Percentiles rank a stretch among this genome's conserved stretches.
Conservation (phyloP, 345 rosid species). For the Cardamine chenopodiifolia region DNA sequence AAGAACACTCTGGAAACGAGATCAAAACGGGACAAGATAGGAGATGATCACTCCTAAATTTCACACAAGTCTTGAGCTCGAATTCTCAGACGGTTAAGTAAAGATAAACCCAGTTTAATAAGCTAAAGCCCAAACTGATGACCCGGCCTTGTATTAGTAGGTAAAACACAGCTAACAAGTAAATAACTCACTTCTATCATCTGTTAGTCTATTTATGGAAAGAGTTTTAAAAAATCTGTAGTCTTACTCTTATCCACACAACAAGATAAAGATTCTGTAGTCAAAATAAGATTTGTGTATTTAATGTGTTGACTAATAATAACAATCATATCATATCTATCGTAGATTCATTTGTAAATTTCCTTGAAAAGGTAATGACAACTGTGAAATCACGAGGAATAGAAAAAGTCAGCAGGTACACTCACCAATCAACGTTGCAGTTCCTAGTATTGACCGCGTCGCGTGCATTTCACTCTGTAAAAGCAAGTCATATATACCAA, state of each 20-base stretch:
- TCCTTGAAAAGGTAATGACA: background rate
- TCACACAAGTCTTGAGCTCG: no score
- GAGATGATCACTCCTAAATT: background rate
- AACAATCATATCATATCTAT: background rate
- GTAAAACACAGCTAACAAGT: background rate
- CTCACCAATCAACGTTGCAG: background rate
- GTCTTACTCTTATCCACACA: background rate
- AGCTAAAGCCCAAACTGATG: background rate
- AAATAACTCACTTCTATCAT: background rate
- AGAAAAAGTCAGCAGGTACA: background rate
- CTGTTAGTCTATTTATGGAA: background rate
- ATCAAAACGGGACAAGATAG: background rate
- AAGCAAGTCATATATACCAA: background rate
- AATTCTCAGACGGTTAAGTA: background rate
- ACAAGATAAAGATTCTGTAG: background rate
- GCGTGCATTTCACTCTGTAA: background rate
- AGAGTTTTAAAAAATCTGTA: background rate
- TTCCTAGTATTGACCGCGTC: background rate
- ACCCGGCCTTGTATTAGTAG: background rate
- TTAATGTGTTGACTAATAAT: background rate
- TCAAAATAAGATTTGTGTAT: background rate
- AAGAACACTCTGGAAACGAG: no score
- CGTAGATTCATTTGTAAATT: background rate
- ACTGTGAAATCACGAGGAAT: constrained; percentile 1
- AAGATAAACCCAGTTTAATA: background rate